Conservation (phyloP, 306 rosid genomes). For the Arachis hypogaea region DNA sequence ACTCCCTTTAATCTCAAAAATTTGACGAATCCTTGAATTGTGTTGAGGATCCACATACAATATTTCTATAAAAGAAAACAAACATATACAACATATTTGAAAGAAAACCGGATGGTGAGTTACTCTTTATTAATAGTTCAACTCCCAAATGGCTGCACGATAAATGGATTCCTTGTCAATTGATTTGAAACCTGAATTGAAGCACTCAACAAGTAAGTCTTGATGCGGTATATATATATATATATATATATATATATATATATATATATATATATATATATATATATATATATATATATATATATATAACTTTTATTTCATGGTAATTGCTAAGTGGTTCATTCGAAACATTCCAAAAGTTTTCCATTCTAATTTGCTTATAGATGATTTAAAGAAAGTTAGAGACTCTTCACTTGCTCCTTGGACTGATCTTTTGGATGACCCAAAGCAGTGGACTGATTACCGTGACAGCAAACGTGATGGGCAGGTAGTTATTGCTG, state of each 20-base stretch:
- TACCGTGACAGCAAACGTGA: slow-evolving; percentile 53
- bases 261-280: no score
- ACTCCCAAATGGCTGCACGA: slow-evolving; percentile 36
- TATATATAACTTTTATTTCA: background rate
- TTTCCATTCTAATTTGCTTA: slow-evolving; percentile 27
- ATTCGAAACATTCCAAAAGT: slow-evolving; percentile 12
- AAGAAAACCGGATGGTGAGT: slow-evolving; percentile 35
- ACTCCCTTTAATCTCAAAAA: no score
- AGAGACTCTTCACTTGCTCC: slow-evolving; percentile 26
- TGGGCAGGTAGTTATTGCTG: slow-evolving; percentile 55
- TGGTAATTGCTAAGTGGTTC: slow-evolving; percentile 28
- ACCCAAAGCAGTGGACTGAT: slow-evolving; percentile 73
- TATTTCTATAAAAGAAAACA: no score
- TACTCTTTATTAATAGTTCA: slow-evolving; percentile 30
- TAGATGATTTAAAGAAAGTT: slow-evolving; percentile 38
- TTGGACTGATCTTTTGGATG: slow-evolving; percentile 61
- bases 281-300: no score
- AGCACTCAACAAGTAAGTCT: slow-evolving; percentile 38
- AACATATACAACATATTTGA: background rate
- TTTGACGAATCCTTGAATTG: no score
- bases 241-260: no score
- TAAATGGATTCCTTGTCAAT: slow-evolving; percentile 28
- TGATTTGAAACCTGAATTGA: slow-evolving; percentile 42
- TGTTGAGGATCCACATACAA: no score
- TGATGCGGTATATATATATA: background rate